phyloP scores from a whole-genome alignment of 169 alveolate genomes.

The Perkinsus marinus region DNA sequence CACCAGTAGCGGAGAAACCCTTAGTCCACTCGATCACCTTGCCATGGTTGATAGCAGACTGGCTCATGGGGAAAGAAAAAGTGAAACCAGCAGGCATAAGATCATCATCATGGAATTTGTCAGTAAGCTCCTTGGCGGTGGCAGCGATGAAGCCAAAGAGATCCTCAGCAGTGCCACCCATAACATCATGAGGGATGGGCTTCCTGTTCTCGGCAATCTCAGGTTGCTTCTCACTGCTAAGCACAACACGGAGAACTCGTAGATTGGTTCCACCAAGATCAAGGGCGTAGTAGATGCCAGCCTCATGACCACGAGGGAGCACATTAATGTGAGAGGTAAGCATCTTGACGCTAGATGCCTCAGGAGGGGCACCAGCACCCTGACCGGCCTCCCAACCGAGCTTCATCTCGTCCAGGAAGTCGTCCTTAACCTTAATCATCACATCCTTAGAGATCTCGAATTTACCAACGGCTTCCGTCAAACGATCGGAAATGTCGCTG shows the following conservation, averaged over 20 bases:
- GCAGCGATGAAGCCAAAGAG: background rate
- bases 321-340: constrained; percentile 12
- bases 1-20: constrained; percentile 15
- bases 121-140: background rate
- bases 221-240: background rate
- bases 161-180: background rate
- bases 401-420: background rate
- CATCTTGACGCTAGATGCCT: constrained; percentile 4
- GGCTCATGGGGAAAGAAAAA: constrained; percentile 18
- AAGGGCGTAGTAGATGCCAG: constrained; percentile 21
- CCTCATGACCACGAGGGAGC: constrained; percentile 18
- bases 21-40: constrained; percentile 17
- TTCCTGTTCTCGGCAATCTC: background rate
- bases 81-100: constrained; percentile 13
- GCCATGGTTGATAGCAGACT: constrained; percentile 5
- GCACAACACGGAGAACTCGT: constrained; percentile 15
- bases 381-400: background rate
- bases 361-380: background rate
- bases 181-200: background rate
- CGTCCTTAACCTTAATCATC: background rate
- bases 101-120: background rate
- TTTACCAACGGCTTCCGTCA: background rate
- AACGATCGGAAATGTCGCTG: background rate
- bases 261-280: constrained; percentile 30
- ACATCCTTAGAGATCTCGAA: background rate